These are phyloP conservation scores for Wolfiporia cocos DNA, from an alignment of 1,284 basidiomycete species.

Conservation along the genomic window DNA sequence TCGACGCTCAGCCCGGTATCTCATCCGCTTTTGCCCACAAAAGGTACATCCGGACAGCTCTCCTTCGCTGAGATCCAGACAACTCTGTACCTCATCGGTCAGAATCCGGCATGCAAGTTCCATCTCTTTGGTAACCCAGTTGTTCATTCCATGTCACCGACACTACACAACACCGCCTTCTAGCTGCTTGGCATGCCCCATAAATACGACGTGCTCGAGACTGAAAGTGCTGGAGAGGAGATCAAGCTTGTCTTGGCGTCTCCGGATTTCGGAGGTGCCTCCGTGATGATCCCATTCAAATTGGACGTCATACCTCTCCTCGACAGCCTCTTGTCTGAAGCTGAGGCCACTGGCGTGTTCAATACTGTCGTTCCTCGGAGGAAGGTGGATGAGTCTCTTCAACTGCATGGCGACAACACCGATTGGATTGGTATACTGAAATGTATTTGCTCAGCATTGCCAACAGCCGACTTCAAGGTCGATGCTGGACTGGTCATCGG, in stretches of 20 bases:
- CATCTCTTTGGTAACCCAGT: conserved; percentile 91
- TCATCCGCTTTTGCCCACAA: conserved; percentile 76
- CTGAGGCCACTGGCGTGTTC: no score
- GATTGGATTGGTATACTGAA: conserved; percentile 86
- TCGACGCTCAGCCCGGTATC: conserved; percentile 85
- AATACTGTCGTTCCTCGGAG: no score
- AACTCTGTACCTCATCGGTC: conserved; percentile 78
- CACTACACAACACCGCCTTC: conserved; percentile 91
- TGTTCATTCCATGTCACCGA: conserved; percentile 85
- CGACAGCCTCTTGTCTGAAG: no score
- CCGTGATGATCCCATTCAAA: conserved; percentile 94
- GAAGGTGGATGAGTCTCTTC: conserved; percentile 43
- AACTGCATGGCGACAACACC: conserved; percentile 85
- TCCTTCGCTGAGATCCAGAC: conserved; percentile 83
- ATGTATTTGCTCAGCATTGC: conserved; percentile 39
- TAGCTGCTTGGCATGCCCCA: conserved; percentile 79
- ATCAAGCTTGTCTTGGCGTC: conserved; percentile 60
- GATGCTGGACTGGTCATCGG: no score
- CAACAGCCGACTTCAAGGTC: conserved; percentile 27
- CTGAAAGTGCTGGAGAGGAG: conserved; percentile 55
- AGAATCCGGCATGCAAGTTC: conserved; percentile 67
- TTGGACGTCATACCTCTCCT: no score
- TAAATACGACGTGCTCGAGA: conserved; percentile 76
- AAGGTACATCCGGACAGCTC: conserved; percentile 91
- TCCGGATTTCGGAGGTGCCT: conserved; percentile 88